phyloP scores from a whole-genome alignment of 2,329 filamentous ascomycete species.

The Teratosphaeria zuluensis region DNA sequence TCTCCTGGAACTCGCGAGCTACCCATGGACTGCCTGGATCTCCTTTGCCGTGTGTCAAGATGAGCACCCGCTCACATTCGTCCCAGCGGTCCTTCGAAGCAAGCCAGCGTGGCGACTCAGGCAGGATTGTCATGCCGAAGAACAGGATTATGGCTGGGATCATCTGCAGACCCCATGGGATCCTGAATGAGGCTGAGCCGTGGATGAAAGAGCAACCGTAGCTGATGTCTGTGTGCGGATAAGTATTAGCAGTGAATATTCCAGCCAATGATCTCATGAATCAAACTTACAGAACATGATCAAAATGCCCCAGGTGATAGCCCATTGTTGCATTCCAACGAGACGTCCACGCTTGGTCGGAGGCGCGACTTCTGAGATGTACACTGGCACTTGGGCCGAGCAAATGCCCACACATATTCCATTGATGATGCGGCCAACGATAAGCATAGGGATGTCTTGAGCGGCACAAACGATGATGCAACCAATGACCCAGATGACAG shows the following conservation, averaged over 20 bases:
- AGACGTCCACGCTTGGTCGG: constrained; percentile 51
- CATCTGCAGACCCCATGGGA: constrained; percentile 42
- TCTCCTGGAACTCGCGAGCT: constrained; percentile 58
- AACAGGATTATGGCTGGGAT: constrained; percentile 39
- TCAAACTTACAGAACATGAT: constrained; percentile 54
- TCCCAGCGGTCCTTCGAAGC: constrained; percentile 54
- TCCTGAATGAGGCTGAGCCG: constrained; percentile 44
- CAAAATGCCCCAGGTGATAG: constrained; percentile 56
- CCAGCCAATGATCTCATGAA: neutral
- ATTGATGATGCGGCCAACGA: constrained; percentile 60
- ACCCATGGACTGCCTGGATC: constrained; percentile 45
- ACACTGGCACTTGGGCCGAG: constrained; percentile 59
- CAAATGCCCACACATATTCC: constrained; percentile 66
- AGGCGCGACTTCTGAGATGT: constrained; percentile 57
- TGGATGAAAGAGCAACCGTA: constrained; percentile 55
- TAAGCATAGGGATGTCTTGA: constrained; percentile 60
- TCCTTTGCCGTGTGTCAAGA: constrained; percentile 51
- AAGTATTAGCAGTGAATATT: constrained; percentile 3
- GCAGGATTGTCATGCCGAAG: constrained; percentile 41
- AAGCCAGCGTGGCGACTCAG: constrained; percentile 58
- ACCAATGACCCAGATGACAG: constrained; percentile 43
- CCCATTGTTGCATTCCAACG: constrained; percentile 62
- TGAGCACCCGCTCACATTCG: constrained; percentile 51
- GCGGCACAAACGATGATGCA: constrained; percentile 54
- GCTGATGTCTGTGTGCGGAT: constrained; percentile 26